Percentiles rank a stretch among this genome's conserved stretches.
Conservation (phyloP, 148 eudicot genomes). For the Spergularia bocconei region DNA sequence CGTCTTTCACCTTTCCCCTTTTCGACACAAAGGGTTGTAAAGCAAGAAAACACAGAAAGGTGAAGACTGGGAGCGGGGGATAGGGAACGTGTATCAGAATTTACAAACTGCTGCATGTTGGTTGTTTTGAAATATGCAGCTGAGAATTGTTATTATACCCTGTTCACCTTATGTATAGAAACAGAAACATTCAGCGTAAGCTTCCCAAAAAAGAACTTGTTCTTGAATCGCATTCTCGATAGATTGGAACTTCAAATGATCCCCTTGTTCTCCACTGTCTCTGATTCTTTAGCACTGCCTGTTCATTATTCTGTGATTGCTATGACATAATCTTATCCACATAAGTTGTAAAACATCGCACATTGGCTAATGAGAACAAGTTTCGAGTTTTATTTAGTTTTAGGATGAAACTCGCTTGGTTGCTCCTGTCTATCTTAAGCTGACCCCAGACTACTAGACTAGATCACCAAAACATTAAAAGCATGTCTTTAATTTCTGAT, state of each 20-base stretch:
- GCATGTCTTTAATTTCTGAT: no score
- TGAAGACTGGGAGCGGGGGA: conserved; percentile 10
- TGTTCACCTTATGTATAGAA: conserved; percentile 34
- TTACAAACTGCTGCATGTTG: conserved; percentile 26
- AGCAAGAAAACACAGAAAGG: conserved; percentile 30
- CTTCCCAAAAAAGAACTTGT: conserved; percentile 16
- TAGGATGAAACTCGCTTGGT: no score
- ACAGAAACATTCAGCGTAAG: conserved; percentile 21
- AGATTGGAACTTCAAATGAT: not conserved
- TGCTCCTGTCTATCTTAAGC: no score
- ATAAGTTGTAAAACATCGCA: no score
- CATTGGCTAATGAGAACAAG: no score
- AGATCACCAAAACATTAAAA: no score
- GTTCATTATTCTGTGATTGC: not conserved
- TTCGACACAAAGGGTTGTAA: conserved; percentile 33
- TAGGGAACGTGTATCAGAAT: conserved; percentile 4
- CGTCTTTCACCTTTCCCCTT: conserved; percentile 15
- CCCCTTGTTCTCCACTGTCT: not conserved
- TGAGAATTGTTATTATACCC: conserved; percentile 25
- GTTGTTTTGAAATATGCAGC: conserved; percentile 23
- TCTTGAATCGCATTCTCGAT: not conserved
- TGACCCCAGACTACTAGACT: no score
- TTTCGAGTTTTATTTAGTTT: no score
- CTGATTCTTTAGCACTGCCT: not conserved
- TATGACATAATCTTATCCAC: not conserved